These are phyloP conservation scores for Chaetomidium leptoderma DNA, from an alignment of 495 filamentous ascomycete genomes.

Conservation along the genomic window DNA sequence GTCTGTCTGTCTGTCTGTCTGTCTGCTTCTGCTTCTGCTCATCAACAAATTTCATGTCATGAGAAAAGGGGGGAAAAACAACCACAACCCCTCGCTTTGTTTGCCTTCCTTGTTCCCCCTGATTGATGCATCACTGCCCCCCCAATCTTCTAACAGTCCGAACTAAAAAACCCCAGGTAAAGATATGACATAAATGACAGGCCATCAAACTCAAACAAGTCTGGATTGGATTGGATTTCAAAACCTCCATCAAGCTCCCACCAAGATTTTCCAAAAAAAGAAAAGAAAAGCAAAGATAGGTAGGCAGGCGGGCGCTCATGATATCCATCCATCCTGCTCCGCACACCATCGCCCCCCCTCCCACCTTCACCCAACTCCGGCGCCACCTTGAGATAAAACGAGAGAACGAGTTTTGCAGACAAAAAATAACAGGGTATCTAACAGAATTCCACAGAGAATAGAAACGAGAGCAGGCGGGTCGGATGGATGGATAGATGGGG, in stretches of 20 bases:
- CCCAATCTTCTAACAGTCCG: background rate
- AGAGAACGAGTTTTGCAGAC: conserved; percentile 7
- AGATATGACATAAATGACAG: background rate
- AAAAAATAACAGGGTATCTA: conserved; percentile 24
- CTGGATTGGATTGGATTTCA: too few relatives aligned
- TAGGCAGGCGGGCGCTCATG: too few relatives aligned
- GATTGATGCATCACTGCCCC: background rate
- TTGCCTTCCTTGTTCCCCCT: too few relatives aligned
- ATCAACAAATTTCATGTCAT: too few relatives aligned
- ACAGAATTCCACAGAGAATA: conserved; percentile 7
- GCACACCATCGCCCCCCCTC: background rate
- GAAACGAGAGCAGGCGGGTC: too few relatives aligned
- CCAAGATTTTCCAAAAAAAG: background rate
- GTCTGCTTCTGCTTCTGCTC: too few relatives aligned
- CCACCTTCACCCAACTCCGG: background rate
- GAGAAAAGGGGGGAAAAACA: too few relatives aligned
- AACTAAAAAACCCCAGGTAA: background rate
- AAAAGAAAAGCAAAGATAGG: too few relatives aligned
- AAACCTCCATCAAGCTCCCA: background rate
- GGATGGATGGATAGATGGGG: background rate
- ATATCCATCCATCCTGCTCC: too few relatives aligned
- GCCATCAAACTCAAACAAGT: too few relatives aligned
- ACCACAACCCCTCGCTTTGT: background rate
- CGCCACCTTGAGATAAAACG: background rate
- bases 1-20: conserved; percentile 6